Percentiles rank a stretch among this genome's conserved stretches.
Evolutionary conservation across 306 rosid species (phyloP).

Genomic region (Cicer bijugum): DNA sequence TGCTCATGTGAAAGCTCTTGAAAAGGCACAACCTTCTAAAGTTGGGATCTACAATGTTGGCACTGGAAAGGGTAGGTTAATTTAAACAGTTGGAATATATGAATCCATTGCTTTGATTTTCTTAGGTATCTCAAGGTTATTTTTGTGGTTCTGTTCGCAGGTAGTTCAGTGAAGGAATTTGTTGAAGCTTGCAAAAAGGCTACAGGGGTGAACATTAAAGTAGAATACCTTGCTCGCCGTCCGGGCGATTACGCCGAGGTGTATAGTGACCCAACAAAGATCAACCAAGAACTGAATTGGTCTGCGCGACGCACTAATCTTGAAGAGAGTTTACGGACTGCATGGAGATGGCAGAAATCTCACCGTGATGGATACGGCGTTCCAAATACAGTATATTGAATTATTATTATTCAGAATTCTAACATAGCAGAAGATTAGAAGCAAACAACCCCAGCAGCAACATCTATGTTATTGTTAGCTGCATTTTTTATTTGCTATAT

Average conservation of each 20-base stretch:
- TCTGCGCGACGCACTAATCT: conserved; percentile 66
- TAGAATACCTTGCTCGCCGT: conserved; percentile 80
- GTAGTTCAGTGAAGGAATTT: conserved; percentile 91
- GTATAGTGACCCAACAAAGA: conserved; percentile 80
- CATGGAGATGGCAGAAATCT: conserved; percentile 95
- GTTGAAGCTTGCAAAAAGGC: conserved; percentile 95
- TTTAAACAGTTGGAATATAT: background rate
- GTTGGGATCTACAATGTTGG: conserved; percentile 96
- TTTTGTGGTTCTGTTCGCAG: conserved; percentile 47
- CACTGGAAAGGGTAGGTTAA: conserved; percentile 80
- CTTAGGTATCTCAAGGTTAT: conserved; percentile 29
- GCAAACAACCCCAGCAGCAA: conserved; percentile 31
- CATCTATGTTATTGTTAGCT: conserved; percentile 38
- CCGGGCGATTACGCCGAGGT: conserved; percentile 96
- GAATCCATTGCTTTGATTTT: conserved; percentile 3
- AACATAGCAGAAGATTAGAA: conserved; percentile 46
- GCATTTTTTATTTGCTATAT: conserved; percentile 44
- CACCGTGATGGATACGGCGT: conserved; percentile 75
- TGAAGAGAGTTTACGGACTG: conserved; percentile 68
- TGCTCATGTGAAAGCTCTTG: conserved; percentile 94
- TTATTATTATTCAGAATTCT: conserved; percentile 31
- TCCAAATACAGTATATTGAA: conserved; percentile 53
- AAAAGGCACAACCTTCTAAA: conserved; percentile 66
- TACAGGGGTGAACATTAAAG: conserved; percentile 74
- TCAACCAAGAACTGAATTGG: conserved; percentile 78